phyloP scores from a whole-genome alignment of 441 rosid species.

The Oxalis stricta region DNA sequence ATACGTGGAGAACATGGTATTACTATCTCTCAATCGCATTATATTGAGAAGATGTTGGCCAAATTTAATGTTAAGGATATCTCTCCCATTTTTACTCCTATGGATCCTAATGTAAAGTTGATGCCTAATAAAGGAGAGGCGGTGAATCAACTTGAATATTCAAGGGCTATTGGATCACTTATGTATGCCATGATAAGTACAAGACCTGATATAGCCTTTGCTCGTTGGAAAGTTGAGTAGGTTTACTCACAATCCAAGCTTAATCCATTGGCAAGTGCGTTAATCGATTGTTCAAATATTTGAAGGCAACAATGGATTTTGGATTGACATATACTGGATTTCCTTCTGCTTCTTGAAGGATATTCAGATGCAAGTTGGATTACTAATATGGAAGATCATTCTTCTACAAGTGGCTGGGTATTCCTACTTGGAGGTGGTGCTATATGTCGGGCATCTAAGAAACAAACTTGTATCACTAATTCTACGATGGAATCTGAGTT shows the following conservation, averaged over 20 bases:
- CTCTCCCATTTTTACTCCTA: no score
- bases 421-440: background rate
- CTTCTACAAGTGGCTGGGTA: conserved; percentile 3
- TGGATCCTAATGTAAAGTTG: no score
- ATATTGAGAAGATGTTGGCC: background rate
- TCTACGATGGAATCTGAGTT: background rate
- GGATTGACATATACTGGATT: background rate
- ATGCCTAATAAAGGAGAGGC: no score
- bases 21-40: background rate
- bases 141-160: no score
- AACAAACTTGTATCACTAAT: conserved; percentile 3
- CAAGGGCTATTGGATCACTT: no score
- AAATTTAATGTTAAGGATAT: background rate
- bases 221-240: no score
- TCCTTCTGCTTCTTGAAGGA: conserved; percentile 3
- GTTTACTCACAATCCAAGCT: no score
- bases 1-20: background rate
- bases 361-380: conserved; percentile 3
- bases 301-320: background rate
- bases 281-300: no score
- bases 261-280: no score
- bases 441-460: background rate
- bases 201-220: no score
- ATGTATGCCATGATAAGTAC: no score
- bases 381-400: background rate